Conservation (phyloP, 352 stramenopile genomes). For the Phytophthora agathidicida region DNA sequence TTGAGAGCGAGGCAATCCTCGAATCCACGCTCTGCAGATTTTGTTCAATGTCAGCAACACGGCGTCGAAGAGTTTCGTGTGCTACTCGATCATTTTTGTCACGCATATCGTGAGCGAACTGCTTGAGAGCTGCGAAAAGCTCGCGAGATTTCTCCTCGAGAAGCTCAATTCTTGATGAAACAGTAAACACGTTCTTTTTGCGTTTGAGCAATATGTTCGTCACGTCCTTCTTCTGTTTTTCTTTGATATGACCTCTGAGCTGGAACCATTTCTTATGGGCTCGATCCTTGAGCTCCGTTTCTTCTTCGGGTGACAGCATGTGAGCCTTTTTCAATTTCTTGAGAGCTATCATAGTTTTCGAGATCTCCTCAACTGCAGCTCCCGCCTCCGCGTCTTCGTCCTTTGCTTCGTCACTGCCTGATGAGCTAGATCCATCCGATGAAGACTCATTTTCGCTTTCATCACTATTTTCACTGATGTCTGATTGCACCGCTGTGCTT, state of each 20-base stretch:
- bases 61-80: conserved; percentile 55
- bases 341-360: conserved; percentile 60
- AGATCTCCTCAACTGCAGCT: conserved; percentile 46
- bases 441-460: conserved; percentile 19
- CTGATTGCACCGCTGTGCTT: neutral
- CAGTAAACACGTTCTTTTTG: conserved; percentile 84
- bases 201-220: conserved; percentile 78
- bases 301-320: conserved; percentile 64
- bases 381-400: conserved; percentile 21
- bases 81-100: conserved; percentile 50
- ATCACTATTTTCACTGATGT: conserved; percentile 9
- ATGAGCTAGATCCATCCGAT: conserved; percentile 4
- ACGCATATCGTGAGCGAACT: conserved; percentile 61
- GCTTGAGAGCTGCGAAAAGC: conserved; percentile 68
- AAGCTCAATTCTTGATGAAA: conserved; percentile 74
- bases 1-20: conserved; percentile 40
- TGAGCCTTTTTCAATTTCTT: conserved; percentile 73
- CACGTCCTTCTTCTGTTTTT: conserved; percentile 80
- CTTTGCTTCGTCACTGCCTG: conserved; percentile 14
- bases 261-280: conserved; percentile 76
- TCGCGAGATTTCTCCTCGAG: conserved; percentile 77
- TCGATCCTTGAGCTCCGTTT: conserved; percentile 64
- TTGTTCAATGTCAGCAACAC: conserved; percentile 58
- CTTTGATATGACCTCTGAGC: conserved; percentile 72
- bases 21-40: conserved; percentile 57